Evolutionary conservation across 257 asterid species (phyloP).

Genomic region (Prunella vulgaris): DNA sequence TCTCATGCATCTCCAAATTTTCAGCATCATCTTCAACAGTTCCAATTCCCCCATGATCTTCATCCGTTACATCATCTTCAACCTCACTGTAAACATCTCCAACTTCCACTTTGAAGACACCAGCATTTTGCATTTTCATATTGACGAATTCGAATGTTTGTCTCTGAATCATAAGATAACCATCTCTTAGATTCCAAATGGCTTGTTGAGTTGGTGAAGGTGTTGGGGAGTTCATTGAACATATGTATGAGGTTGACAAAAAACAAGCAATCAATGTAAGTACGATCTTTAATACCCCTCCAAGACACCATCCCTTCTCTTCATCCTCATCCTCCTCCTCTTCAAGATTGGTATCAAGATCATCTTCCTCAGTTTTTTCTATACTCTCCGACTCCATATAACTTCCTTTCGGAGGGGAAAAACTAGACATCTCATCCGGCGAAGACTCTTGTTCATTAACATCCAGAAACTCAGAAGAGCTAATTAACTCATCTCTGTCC

Average conservation of each 20-base stretch:
- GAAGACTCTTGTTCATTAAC: slow-evolving; percentile 28
- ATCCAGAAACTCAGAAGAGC: slow-evolving; percentile 20
- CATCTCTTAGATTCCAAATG: slow-evolving; percentile 26
- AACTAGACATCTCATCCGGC: slow-evolving; percentile 21
- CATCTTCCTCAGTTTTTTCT: slow-evolving; percentile 4
- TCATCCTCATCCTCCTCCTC: slow-evolving; percentile 26
- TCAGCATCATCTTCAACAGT: slow-evolving; percentile 4
- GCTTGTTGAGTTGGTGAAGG: slow-evolving; percentile 26
- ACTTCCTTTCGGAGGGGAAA: slow-evolving; percentile 14
- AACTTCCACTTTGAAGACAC: slow-evolving; percentile 24
- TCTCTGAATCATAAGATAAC: slow-evolving; percentile 26
- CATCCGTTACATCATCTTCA: no score
- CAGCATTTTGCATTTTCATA: slow-evolving; percentile 14
- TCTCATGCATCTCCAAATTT: neutral
- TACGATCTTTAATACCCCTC: slow-evolving; percentile 40
- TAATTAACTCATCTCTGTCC: slow-evolving; percentile 18
- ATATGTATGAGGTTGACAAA: slow-evolving; percentile 35
- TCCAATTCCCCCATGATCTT: slow-evolving; percentile 22
- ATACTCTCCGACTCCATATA: neutral
- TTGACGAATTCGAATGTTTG: slow-evolving; percentile 28
- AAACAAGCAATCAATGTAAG: slow-evolving; percentile 32
- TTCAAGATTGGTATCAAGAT: neutral
- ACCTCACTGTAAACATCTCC: neutral
- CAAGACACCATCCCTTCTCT: slow-evolving; percentile 37
- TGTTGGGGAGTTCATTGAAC: slow-evolving; percentile 33